Evolutionary conservation across 2,329 filamentous ascomycete species (phyloP).

Genomic region (Hypoxylon sp.): DNA sequence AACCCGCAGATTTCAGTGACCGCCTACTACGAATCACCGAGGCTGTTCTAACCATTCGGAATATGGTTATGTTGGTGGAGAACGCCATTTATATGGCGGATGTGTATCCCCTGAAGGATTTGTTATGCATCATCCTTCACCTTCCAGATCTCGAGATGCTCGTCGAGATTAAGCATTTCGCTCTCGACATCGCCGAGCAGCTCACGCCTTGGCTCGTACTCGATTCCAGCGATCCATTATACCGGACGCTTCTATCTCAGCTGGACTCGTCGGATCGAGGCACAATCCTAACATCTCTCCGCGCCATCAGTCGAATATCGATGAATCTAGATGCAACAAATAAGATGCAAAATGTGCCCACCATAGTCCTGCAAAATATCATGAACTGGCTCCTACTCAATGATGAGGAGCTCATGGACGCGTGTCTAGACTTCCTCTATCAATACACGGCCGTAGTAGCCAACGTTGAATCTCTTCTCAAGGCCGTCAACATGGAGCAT

Average conservation of each 20-base stretch:
- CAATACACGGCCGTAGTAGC: constrained; percentile 90
- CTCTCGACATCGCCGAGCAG: constrained; percentile 91
- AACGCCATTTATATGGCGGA: constrained; percentile 87
- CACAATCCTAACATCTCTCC: constrained; percentile 82
- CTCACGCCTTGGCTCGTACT: constrained; percentile 85
- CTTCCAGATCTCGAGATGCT: constrained; percentile 80
- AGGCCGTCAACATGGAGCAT: constrained; percentile 72
- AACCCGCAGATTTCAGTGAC: constrained; percentile 79
- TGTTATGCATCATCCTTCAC: constrained; percentile 85
- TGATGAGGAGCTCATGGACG: constrained; percentile 90
- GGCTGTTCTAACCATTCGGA: constrained; percentile 88
- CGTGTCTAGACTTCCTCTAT: constrained; percentile 93
- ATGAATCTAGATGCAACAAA: constrained; percentile 88
- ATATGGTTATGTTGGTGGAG: constrained; percentile 94
- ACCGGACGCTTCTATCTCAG: constrained; percentile 77
- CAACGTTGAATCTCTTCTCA: constrained; percentile 83
- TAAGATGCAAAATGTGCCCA: constrained; percentile 78
- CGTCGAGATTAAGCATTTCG: constrained; percentile 90
- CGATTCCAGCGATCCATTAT: constrained; percentile 81
- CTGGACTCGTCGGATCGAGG: constrained; percentile 82
- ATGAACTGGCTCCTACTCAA: constrained; percentile 83
- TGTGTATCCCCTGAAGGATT: constrained; percentile 81
- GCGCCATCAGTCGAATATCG: constrained; percentile 87
- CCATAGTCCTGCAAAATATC: constrained; percentile 75
- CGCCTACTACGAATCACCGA: constrained; percentile 84